Conservation (phyloP, 2,329 filamentous ascomycete species). For the Neodidymelliopsis sp. region DNA sequence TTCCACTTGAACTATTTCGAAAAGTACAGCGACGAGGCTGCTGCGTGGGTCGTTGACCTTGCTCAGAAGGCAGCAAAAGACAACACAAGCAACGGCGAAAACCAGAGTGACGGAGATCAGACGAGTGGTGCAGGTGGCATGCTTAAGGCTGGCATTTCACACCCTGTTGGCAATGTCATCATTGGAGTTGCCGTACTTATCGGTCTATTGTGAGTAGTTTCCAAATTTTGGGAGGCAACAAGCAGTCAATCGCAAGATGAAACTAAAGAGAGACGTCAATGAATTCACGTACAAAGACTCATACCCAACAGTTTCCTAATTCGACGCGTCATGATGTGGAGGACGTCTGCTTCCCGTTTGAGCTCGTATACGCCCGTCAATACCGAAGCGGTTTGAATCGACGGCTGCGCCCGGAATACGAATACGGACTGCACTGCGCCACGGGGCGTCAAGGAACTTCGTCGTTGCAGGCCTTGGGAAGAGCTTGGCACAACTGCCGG, state of each 20-base stretch:
- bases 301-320: constrained; percentile 31
- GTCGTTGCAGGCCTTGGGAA: not conserved
- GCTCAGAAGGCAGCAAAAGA: constrained; percentile 26
- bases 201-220: constrained; percentile 32
- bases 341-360: constrained; percentile 21
- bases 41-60: constrained; percentile 31
- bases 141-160: constrained; percentile 31
- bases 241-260: constrained; percentile 25
- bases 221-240: constrained; percentile 4
- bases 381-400: constrained; percentile 26
- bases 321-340: constrained; percentile 32
- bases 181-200: constrained; percentile 25
- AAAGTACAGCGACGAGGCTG: constrained; percentile 31
- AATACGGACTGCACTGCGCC: not conserved
- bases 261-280: constrained; percentile 19
- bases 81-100: constrained; percentile 14
- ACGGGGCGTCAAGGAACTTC: not conserved
- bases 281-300: constrained; percentile 13
- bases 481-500: constrained; percentile 10
- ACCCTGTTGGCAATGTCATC: constrained; percentile 34
- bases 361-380: constrained; percentile 29
- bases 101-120: constrained; percentile 13
- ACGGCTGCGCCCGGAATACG: not conserved
- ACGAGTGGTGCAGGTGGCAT: constrained; percentile 26
- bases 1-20: constrained; percentile 66